Evolutionary conservation across 2,329 filamentous ascomycete genomes (phyloP).

Genomic region (Aspergillus fijiensis): DNA sequence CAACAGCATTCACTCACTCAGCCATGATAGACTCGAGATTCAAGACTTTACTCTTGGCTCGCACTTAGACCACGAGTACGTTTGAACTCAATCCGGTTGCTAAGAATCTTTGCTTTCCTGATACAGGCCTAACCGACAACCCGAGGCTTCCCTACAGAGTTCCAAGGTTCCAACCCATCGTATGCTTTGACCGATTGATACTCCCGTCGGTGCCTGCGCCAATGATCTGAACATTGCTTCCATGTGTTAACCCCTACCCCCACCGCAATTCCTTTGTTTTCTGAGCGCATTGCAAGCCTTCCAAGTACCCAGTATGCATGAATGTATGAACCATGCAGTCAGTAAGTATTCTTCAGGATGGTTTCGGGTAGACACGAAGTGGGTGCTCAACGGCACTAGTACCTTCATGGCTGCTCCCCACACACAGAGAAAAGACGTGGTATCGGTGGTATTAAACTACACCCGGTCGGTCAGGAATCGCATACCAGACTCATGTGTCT

Average conservation of each 20-base stretch:
- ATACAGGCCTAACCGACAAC: too few species aligned
- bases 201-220: neutral
- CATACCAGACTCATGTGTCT: neutral
- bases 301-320: too few species aligned
- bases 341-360: slow-evolving; percentile 4
- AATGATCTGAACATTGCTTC: neutral
- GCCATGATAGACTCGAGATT: neutral
- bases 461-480: neutral
- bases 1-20: neutral
- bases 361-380: slow-evolving; percentile 25
- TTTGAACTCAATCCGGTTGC: neutral
- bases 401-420: slow-evolving; percentile 12
- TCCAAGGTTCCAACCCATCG: neutral
- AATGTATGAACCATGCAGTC: neutral
- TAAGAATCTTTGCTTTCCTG: neutral
- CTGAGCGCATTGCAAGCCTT: neutral
- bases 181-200: neutral
- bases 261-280: neutral
- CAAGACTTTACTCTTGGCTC: neutral
- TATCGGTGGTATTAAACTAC: neutral
- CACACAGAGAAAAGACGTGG: neutral
- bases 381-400: slow-evolving; percentile 28
- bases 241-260: neutral
- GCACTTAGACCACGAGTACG: neutral
- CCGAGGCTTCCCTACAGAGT: neutral